Evolutionary conservation across 441 rosid genomes (phyloP).

Genomic region (Hypseocharis bilobata): DNA sequence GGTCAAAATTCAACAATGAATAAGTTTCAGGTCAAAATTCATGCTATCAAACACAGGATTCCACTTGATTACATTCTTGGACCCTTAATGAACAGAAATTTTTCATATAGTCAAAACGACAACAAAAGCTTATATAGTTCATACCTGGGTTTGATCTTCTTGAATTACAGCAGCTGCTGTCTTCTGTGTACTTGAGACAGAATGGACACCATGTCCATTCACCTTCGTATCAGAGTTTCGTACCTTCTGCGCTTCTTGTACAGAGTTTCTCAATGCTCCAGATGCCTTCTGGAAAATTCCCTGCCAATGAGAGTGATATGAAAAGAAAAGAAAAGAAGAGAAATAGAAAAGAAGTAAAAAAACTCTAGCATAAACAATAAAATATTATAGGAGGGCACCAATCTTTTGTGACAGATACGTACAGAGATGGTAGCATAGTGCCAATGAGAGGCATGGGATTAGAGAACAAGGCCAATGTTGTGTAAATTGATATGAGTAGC

Average conservation of each 20-base stretch:
- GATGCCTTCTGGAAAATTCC: slow-evolving; percentile 56
- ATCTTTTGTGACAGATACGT: no score
- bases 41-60: background rate
- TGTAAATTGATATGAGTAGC: no score
- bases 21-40: background rate
- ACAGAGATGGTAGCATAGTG: no score
- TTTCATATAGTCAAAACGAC: background rate
- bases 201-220: slow-evolving; percentile 25
- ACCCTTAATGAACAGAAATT: background rate
- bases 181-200: slow-evolving; percentile 32
- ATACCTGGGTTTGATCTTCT: slow-evolving; percentile 42
- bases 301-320: slow-evolving; percentile 32
- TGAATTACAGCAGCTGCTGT: slow-evolving; percentile 33
- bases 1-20: no score
- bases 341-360: no score
- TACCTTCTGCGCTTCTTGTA: slow-evolving; percentile 33
- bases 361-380: no score
- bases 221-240: slow-evolving; percentile 33
- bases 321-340: no score
- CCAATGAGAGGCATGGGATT: no score
- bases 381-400: no score
- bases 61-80: background rate
- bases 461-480: no score
- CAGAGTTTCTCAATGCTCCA: slow-evolving; percentile 42
- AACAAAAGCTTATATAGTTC: background rate